Conservation (phyloP, 305 asterid genomes). For the Fraxinus albicans region DNA sequence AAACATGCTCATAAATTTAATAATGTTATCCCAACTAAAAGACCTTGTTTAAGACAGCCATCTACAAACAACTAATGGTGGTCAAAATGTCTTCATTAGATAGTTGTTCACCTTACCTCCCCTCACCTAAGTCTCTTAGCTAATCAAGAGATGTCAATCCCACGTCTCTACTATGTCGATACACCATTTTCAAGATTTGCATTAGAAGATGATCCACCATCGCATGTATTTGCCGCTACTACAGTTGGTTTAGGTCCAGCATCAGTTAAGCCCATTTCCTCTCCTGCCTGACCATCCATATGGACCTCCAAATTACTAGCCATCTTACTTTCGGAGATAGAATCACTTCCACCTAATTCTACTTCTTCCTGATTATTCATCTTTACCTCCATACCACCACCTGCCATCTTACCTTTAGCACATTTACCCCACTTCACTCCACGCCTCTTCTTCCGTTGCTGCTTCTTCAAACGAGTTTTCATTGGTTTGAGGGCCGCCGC, state of each 20-base stretch:
- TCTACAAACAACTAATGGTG: slow-evolving; percentile 7
- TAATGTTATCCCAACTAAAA: not conserved
- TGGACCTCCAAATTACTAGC: slow-evolving; percentile 16
- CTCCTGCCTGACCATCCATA: slow-evolving; percentile 12
- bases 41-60: not conserved
- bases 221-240: not conserved
- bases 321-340: not conserved
- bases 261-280: not conserved
- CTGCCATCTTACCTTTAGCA: slow-evolving; percentile 4
- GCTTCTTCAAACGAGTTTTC: slow-evolving; percentile 55
- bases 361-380: not conserved
- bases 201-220: not conserved
- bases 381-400: slow-evolving; percentile 8
- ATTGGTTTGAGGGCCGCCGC: slow-evolving; percentile 60
- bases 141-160: slow-evolving; percentile 5
- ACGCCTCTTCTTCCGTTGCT: slow-evolving; percentile 38
- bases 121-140: not conserved
- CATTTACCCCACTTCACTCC: slow-evolving; percentile 18
- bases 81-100: slow-evolving; percentile 3
- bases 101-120: not conserved
- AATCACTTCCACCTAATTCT: not conserved
- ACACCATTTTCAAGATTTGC: slow-evolving; percentile 14
- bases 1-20: slow-evolving; percentile 5
- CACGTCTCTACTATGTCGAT: slow-evolving; percentile 13
- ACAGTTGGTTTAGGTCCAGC: not conserved